Percentiles rank a stretch among this genome's conserved stretches.
Conservation (phyloP, 139 green algal species). For the Tetraselmis chui region DNA sequence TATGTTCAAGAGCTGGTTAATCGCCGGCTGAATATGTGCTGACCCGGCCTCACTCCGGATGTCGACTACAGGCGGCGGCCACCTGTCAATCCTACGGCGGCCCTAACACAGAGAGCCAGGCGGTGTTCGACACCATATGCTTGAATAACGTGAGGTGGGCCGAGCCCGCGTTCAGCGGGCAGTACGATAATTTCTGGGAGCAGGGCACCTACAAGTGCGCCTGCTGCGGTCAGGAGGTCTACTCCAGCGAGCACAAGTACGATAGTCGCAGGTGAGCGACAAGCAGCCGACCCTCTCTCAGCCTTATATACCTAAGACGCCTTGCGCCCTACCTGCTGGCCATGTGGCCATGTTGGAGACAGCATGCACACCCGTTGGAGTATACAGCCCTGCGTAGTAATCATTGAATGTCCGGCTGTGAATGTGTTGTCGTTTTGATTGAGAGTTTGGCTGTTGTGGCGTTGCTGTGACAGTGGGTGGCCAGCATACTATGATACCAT, state of each 20-base stretch:
- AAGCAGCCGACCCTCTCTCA: no score
- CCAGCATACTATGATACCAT: not conserved
- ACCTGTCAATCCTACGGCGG: not conserved
- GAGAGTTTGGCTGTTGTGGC: no score
- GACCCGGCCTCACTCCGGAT: no score
- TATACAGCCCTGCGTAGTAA: no score
- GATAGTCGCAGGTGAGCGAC: not conserved
- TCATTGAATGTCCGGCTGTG: no score
- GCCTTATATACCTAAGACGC: no score
- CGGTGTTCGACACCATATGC: not conserved
- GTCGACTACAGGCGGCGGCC: not conserved
- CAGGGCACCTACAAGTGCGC: not conserved
- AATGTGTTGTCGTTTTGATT: no score
- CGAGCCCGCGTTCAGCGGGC: not conserved
- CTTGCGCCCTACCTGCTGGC: no score
- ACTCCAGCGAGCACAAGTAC: not conserved
- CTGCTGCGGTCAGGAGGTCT: not conserved
- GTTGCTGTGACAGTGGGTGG: not conserved
- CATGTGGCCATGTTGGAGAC: no score
- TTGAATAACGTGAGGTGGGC: not conserved
- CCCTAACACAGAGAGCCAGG: not conserved
- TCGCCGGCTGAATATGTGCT: no score
- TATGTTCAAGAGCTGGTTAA: no score
- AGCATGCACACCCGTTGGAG: no score
- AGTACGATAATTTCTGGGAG: not conserved